These are phyloP conservation scores for Taiozyma sp. DNA, from an alignment of 1,139 yeast genomes.

Conservation along the genomic window DNA sequence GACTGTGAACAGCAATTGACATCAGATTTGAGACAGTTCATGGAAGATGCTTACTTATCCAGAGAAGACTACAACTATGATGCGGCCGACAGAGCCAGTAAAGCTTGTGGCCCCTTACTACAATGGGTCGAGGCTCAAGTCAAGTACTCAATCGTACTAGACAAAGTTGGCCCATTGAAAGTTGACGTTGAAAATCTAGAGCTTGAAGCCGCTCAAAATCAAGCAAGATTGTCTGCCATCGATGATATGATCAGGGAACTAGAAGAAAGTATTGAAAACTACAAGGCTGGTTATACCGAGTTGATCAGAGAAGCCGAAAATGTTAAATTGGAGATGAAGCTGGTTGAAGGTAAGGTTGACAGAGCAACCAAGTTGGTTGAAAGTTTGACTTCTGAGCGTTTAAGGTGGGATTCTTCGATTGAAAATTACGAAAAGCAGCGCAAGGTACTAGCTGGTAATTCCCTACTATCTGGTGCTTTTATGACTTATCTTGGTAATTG, in stretches of 20 bases:
- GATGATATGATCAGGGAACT: slow-evolving; percentile 78
- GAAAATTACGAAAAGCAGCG: slow-evolving; percentile 42
- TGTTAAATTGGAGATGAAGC: slow-evolving; percentile 64
- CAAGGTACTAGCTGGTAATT: slow-evolving; percentile 53
- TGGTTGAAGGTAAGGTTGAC: slow-evolving; percentile 55
- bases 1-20: slow-evolving; percentile 60
- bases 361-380: slow-evolving; percentile 63
- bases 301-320: slow-evolving; percentile 76
- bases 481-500: slow-evolving; percentile 57
- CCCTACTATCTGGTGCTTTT: slow-evolving; percentile 52
- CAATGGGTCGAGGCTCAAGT: slow-evolving; percentile 92
- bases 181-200: slow-evolving; percentile 63
- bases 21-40: slow-evolving; percentile 43
- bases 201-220: slow-evolving; percentile 53
- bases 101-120: slow-evolving; percentile 90
- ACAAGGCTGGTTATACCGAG: slow-evolving; percentile 64
- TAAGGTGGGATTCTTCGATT: slow-evolving; percentile 69
- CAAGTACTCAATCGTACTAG: slow-evolving; percentile 61
- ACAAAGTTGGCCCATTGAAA: slow-evolving; percentile 70
- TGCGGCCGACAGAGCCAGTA: slow-evolving; percentile 82
- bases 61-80: slow-evolving; percentile 66
- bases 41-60: slow-evolving; percentile 59
- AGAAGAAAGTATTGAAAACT: slow-evolving; percentile 60
- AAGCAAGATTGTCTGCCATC: slow-evolving; percentile 68
- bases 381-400: slow-evolving; percentile 60